phyloP scores from a whole-genome alignment of 1,139 yeast species.

The Debaryomyces psychrophilus region DNA sequence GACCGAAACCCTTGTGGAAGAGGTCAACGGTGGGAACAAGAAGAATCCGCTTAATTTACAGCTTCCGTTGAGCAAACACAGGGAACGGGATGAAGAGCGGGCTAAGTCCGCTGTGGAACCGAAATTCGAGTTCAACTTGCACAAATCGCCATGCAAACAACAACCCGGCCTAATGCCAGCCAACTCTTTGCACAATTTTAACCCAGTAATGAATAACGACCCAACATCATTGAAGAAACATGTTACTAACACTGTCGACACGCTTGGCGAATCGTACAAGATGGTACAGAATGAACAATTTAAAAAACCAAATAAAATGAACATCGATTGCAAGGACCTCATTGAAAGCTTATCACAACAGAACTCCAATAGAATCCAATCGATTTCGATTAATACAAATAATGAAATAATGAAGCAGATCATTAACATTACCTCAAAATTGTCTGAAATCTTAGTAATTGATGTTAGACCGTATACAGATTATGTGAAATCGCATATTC shows the following conservation, averaged over 20 bases:
- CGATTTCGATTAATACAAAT: conserved; percentile 11
- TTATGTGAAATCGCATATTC: conserved; percentile 53
- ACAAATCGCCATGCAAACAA: conserved; percentile 6
- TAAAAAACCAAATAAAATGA: conserved; percentile 10
- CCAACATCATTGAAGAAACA: conserved; percentile 18
- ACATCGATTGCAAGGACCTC: conserved; percentile 9
- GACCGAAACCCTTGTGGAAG: conserved; percentile 32
- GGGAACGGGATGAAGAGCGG: conserved; percentile 15
- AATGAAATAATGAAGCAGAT: conserved; percentile 9
- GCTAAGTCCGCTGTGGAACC: conserved; percentile 16
- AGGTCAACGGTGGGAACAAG: conserved; percentile 10
- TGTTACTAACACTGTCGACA: conserved; percentile 16
- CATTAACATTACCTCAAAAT: background rate
- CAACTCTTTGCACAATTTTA: conserved; percentile 2
- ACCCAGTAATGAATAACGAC: background rate
- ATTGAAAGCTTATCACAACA: conserved; percentile 17
- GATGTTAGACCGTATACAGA: conserved; percentile 77
- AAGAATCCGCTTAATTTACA: conserved; percentile 14
- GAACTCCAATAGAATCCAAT: background rate
- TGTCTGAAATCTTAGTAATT: conserved; percentile 43
- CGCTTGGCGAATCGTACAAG: conserved; percentile 9
- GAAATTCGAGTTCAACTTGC: conserved; percentile 12
- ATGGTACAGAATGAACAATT: conserved; percentile 17
- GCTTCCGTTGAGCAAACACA: conserved; percentile 8
- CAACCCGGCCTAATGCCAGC: conserved; percentile 8